Conservation (phyloP, 73 alveolate genomes). For the Paramecium sonneborni region DNA sequence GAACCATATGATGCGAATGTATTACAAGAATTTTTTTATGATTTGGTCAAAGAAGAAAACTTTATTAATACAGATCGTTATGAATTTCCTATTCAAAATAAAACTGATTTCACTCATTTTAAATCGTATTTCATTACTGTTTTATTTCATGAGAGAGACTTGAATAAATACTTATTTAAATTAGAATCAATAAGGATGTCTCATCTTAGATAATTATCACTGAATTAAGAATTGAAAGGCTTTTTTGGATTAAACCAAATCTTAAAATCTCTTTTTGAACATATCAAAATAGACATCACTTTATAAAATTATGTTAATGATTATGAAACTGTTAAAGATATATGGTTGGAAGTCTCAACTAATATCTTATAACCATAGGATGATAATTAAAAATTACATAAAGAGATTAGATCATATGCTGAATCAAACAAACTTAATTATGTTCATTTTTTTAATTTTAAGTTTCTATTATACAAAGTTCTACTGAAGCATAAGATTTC, state of each 20-base stretch:
- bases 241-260: not conserved
- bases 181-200: not conserved
- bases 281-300: not conserved
- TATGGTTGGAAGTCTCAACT: not conserved
- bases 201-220: not conserved
- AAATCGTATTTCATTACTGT: not conserved
- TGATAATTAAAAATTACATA: not conserved
- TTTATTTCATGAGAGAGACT: not conserved
- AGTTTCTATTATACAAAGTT: not conserved
- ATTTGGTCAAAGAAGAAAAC: conserved; percentile 15
- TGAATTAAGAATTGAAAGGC: conserved; percentile 20
- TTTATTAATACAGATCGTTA: not conserved
- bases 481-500: not conserved
- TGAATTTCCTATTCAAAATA: not conserved
- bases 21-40: not conserved
- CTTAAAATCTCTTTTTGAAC: not conserved
- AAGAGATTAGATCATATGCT: not conserved
- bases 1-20: not conserved
- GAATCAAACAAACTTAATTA: not conserved
- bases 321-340: not conserved
- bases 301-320: not conserved
- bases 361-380: conserved; percentile 14
- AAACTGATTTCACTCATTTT: not conserved
- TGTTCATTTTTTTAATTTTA: conserved; percentile 6
- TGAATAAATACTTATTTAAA: not conserved